Evolutionary conservation across 2,329 filamentous ascomycete genomes (phyloP), one percentile per base, ranked within the genome.

Genomic region (Karstenula rhodostoma): DNA sequence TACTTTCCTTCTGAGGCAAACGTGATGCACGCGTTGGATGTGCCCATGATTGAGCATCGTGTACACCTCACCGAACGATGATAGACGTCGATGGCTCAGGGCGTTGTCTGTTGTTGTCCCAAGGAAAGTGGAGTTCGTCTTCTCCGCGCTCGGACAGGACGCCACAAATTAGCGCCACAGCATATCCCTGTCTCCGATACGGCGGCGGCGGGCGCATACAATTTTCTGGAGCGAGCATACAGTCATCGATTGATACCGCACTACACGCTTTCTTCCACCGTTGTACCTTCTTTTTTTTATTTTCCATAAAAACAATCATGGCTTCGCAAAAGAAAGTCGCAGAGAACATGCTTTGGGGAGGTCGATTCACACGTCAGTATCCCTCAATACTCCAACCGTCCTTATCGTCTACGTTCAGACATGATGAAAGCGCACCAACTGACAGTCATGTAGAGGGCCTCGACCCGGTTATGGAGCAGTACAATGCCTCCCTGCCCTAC

Each of bases 381-480:
- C n/a, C 32, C 58, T 51, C 59, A 65, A 63, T 67, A 43, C 49
- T 50, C 47, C 47, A 40, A 55, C 50, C 48, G 48, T 42, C 15
- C 33, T 50, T 46, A 33, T 59, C 49, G 19, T 17, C 10, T 32
- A 49, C 23, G 25, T 10, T 22, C 29, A 37, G 22, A 13, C 42
- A 42, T 32, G 32, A 12, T 17, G 23, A 12, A 22, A 3, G 43
- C 17, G 15, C 42, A 22, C 19, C 29, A 32, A 49, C 60, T 63
- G 25, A 63, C 49, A 1, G 17, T 8, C 13, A 40, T 56, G 43
- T 70, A 91, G 91, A 92, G 82, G 90, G 87, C 69, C 87, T 94
- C 67, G 92, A 96, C 79, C 91, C 92, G 56, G 85, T 96, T 55
- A 96, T 96, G 92, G 85, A 89, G 62, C 84, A 90, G 67, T 96